Conservation (phyloP, 1,284 basidiomycete species). For the Sanghuangporus weigelae region DNA sequence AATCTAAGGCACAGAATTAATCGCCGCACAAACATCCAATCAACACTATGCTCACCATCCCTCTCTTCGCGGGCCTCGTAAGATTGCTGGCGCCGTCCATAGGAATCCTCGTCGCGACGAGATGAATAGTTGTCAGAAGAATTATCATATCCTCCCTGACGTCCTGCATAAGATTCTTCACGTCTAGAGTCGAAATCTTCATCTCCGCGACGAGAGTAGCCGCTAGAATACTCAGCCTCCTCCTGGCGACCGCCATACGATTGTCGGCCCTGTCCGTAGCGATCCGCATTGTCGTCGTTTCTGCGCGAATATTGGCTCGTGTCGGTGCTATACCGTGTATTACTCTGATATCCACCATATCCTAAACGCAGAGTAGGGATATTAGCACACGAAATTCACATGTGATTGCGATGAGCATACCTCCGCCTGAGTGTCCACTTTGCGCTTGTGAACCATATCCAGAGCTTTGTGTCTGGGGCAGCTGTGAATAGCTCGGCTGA, state of each 20-base stretch:
- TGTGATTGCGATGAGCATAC: background rate
- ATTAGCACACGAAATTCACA: background rate
- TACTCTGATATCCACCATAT: background rate
- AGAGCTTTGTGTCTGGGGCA: background rate
- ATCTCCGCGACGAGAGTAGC: background rate
- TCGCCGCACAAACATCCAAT: too few relatives aligned
- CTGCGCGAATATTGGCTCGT: conserved; percentile 9
- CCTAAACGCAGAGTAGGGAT: background rate
- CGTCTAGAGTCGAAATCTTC: background rate
- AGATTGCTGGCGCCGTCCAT: background rate
- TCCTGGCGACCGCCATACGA: conserved; percentile 8
- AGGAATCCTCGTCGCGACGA: background rate
- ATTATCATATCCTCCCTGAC: background rate
- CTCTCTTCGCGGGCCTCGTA: background rate
- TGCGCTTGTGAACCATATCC: background rate
- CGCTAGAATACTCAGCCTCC: background rate
- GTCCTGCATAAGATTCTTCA: background rate
- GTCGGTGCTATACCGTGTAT: background rate
- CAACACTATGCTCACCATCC: background rate
- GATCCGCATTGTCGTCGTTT: background rate
- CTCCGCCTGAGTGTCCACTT: background rate
- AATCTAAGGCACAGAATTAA: background rate
- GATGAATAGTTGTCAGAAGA: background rate
- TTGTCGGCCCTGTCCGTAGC: conserved; percentile 10
- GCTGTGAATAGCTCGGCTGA: background rate